These are phyloP conservation scores for Physcomitrellopsis africana DNA, from an alignment of 225 moss, liverwort and hornwort species.

Conservation along the genomic window DNA sequence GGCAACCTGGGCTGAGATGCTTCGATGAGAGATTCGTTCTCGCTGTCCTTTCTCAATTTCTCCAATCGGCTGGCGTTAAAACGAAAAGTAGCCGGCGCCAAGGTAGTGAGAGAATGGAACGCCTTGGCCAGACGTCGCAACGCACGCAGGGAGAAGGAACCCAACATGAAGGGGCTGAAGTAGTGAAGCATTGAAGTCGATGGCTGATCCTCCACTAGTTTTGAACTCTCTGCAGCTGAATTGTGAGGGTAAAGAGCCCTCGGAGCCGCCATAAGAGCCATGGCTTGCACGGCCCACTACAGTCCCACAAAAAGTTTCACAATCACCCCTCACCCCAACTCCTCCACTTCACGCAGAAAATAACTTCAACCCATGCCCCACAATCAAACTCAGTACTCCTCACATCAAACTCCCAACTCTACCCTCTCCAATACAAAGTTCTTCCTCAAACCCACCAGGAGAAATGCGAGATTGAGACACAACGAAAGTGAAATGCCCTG, in stretches of 20 bases:
- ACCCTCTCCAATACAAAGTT: neutral
- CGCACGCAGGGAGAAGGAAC: slow-evolving; percentile 38
- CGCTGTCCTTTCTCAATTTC: slow-evolving; percentile 26
- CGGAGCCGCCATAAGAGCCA: slow-evolving; percentile 42
- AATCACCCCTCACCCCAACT: neutral
- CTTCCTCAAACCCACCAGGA: neutral
- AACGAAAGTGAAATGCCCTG: no score
- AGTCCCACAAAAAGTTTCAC: neutral
- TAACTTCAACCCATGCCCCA: slow-evolving; percentile 21
- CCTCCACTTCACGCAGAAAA: neutral
- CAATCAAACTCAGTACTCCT: neutral
- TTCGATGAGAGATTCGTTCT: neutral
- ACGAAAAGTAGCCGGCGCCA: slow-evolving; percentile 36
- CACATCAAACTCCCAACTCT: neutral
- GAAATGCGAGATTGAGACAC: no score
- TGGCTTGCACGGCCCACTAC: slow-evolving; percentile 6
- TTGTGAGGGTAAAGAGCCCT: slow-evolving; percentile 23
- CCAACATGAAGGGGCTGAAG: slow-evolving; percentile 32
- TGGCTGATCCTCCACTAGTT: slow-evolving; percentile 30
- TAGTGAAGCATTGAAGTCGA: slow-evolving; percentile 23
- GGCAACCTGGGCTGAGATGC: slow-evolving; percentile 45
- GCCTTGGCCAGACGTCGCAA: slow-evolving; percentile 36
- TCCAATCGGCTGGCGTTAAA: slow-evolving; percentile 30
- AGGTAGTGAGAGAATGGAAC: slow-evolving; percentile 32
- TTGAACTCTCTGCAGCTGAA: slow-evolving; percentile 15